Percentiles rank a stretch among this genome's conserved stretches.
phyloP scores from a whole-genome alignment of 108 stramenopile genomes.

The Phaeodactylum tricornutum region DNA sequence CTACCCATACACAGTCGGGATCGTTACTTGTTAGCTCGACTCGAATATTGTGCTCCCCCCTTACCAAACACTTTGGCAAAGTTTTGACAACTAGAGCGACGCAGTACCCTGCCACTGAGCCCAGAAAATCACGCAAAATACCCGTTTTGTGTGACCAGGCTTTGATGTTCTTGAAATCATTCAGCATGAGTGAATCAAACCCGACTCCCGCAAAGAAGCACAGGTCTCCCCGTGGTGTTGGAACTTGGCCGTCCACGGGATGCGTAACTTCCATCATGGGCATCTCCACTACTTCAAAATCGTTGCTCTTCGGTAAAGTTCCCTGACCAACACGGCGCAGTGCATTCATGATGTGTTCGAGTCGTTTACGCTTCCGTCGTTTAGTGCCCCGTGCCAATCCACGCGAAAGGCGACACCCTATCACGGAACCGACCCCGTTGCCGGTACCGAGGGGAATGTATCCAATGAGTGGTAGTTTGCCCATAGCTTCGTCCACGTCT shows the following conservation, averaged over 20 bases:
- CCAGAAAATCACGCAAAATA: slow-evolving; percentile 25
- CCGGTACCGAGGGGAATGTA: slow-evolving; percentile 66
- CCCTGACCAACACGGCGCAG: slow-evolving; percentile 2
- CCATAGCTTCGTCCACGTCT: slow-evolving; percentile 10
- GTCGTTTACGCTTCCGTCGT: slow-evolving; percentile 5
- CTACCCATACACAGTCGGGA: slow-evolving; percentile 42
- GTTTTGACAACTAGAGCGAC: slow-evolving; percentile 49
- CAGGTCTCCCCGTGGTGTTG: slow-evolving; percentile 22
- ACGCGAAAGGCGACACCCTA: slow-evolving; percentile 25
- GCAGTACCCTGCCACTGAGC: slow-evolving; percentile 48
- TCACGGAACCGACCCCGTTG: slow-evolving; percentile 53
- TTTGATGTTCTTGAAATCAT: slow-evolving; percentile 56
- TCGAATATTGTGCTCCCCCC: slow-evolving; percentile 28
- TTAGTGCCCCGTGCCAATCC: not conserved
- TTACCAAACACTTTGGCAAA: slow-evolving; percentile 34
- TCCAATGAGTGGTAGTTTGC: slow-evolving; percentile 33
- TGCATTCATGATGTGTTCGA: not conserved
- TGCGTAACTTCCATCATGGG: slow-evolving; percentile 42
- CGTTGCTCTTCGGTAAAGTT: not conserved
- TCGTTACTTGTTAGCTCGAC: slow-evolving; percentile 33
- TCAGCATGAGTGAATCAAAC: slow-evolving; percentile 54
- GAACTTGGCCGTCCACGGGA: not conserved
- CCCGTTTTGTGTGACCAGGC: slow-evolving; percentile 26
- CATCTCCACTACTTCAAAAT: slow-evolving; percentile 38
- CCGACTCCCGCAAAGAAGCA: slow-evolving; percentile 75